Conservation (phyloP, 2,329 filamentous ascomycete species). For the Ophiostoma australiae region DNA sequence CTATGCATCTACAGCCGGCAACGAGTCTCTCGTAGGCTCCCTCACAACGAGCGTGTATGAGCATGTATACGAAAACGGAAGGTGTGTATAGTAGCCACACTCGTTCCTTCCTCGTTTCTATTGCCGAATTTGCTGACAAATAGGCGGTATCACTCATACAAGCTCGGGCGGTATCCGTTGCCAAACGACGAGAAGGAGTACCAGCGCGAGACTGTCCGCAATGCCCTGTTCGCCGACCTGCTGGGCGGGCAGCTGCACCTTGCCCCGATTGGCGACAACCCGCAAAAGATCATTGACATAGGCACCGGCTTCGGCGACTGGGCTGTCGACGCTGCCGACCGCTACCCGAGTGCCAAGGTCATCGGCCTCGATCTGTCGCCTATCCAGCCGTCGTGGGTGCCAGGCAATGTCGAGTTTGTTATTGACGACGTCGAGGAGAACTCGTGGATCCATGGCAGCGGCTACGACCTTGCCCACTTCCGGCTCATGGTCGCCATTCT, state of each 20-base stretch:
- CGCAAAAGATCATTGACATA: constrained; percentile 30
- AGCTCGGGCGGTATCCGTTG: constrained; percentile 31
- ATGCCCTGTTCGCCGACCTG: constrained; percentile 47
- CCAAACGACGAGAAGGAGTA: constrained; percentile 43
- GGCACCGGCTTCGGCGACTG: constrained; percentile 33
- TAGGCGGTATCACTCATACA: constrained; percentile 32
- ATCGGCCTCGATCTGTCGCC: constrained; percentile 44
- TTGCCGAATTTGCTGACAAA: constrained; percentile 23
- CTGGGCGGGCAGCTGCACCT: constrained; percentile 48
- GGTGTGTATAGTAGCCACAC: constrained; percentile 19
- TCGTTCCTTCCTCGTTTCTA: background rate
- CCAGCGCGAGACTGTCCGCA: constrained; percentile 46
- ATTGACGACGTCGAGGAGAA: constrained; percentile 42
- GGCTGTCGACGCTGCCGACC: constrained; percentile 29
- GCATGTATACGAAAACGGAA: constrained; percentile 38
- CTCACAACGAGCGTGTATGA: constrained; percentile 39
- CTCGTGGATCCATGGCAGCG: constrained; percentile 46
- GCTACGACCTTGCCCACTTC: constrained; percentile 57
- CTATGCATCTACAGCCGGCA: constrained; percentile 36
- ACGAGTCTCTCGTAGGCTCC: constrained; percentile 36
- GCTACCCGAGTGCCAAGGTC: constrained; percentile 37
- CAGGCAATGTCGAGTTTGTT: constrained; percentile 32
- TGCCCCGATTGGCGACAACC: constrained; percentile 37
- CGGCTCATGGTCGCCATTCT: constrained; percentile 52
- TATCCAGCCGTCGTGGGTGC: constrained; percentile 45